Evolutionary conservation across 1,284 basidiomycete genomes (phyloP).

Genomic region (Rhodotorula sp.): DNA sequence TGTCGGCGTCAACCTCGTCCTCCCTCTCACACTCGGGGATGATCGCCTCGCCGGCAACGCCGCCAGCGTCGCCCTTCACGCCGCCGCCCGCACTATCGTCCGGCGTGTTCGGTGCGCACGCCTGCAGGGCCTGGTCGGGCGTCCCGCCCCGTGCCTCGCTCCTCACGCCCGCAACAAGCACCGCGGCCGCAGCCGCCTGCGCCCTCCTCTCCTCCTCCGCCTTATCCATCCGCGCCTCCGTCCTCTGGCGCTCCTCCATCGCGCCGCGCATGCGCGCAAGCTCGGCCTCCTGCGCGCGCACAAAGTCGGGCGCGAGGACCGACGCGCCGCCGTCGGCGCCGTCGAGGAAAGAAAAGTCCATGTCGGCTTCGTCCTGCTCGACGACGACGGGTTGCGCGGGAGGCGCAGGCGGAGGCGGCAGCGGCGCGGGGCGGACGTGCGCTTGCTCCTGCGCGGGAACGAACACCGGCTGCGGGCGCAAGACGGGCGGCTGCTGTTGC

Average conservation of each 20-base stretch:
- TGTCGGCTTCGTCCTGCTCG: neutral
- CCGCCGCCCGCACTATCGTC: too few species aligned
- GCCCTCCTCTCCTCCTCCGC: neutral
- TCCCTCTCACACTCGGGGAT: too few species aligned
- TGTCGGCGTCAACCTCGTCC: too few species aligned
- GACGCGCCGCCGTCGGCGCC: neutral
- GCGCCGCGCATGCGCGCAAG: neutral
- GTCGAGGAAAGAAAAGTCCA: neutral
- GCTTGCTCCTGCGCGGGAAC: neutral
- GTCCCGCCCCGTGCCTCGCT: too few species aligned
- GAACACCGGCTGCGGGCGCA: neutral
- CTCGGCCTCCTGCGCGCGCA: neutral
- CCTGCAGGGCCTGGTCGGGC: neutral
- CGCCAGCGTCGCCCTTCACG: too few species aligned
- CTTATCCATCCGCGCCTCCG: neutral
- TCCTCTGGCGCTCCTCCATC: neutral
- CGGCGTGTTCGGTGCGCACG: neutral
- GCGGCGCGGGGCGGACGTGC: neutral
- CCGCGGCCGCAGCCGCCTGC: neutral
- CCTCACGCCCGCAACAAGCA: neutral
- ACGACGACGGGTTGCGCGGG: neutral
- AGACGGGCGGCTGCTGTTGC: neutral
- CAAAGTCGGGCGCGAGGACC: neutral
- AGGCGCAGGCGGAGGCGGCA: neutral
- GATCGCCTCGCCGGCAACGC: too few species aligned